Evolutionary conservation across 352 stramenopile species (phyloP).

Genomic region (Phytophthora sansomeana): DNA sequence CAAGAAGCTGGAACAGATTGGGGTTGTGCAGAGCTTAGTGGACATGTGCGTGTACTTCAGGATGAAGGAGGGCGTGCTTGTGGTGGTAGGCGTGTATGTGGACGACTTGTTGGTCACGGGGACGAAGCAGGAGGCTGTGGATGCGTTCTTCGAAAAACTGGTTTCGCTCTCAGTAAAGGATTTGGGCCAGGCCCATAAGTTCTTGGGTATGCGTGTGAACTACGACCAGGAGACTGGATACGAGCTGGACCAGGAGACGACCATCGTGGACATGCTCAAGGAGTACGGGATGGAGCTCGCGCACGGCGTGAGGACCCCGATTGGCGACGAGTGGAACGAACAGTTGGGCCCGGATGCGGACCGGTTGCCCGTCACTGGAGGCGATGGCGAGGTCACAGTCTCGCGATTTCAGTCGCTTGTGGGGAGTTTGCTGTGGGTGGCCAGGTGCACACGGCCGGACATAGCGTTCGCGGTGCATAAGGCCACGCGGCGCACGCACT

Average conservation of each 20-base stretch:
- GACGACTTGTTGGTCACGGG: conserved; percentile 19
- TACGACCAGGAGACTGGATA: background rate
- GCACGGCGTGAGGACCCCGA: background rate
- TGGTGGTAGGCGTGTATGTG: conserved; percentile 36
- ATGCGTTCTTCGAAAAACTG: background rate
- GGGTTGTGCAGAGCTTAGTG: conserved; percentile 19
- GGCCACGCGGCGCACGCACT: background rate
- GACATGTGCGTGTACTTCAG: conserved; percentile 44
- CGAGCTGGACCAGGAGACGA: background rate
- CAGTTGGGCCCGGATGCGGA: too few relatives aligned
- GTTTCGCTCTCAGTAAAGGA: background rate
- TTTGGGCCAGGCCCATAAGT: background rate
- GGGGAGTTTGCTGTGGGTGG: too few relatives aligned
- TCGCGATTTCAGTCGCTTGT: too few relatives aligned
- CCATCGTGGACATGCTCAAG: background rate
- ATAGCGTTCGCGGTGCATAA: background rate
- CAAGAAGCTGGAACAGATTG: conserved; percentile 13
- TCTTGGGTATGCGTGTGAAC: background rate
- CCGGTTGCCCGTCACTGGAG: too few relatives aligned
- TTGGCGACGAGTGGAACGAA: too few relatives aligned
- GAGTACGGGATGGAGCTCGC: background rate
- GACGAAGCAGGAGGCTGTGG: too few relatives aligned
- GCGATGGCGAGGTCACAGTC: too few relatives aligned
- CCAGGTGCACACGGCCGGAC: too few relatives aligned
- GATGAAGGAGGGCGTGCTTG: too few relatives aligned